Evolutionary conservation across 1,284 basidiomycete genomes (phyloP).

Genomic region (Ceratobasidium papillatum): DNA sequence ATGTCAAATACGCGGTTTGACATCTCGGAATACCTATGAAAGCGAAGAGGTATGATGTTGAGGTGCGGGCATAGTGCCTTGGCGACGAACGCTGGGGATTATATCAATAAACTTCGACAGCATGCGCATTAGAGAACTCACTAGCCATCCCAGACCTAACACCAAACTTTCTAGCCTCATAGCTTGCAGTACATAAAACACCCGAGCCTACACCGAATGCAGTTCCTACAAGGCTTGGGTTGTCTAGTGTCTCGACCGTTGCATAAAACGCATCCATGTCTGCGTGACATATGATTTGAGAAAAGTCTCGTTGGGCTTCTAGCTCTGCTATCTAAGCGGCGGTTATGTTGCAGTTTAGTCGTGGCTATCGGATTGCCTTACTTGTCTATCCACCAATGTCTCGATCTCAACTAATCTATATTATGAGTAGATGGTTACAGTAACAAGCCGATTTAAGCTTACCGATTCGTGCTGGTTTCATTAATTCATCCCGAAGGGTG

Average conservation of each 20-base stretch:
- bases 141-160: conserved; percentile 90
- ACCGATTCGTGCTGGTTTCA: conserved; percentile 68
- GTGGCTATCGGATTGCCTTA: conserved; percentile 49
- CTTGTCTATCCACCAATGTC: conserved; percentile 38
- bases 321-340: conserved; percentile 71
- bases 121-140: conserved; percentile 50
- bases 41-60: conserved; percentile 74
- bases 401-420: conserved; percentile 40
- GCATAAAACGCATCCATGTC: conserved; percentile 86
- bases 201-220: conserved; percentile 84
- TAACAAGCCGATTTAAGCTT: conserved; percentile 49
- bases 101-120: not conserved
- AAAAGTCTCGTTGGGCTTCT: conserved; percentile 80
- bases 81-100: conserved; percentile 80
- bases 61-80: conserved; percentile 93
- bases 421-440: not conserved
- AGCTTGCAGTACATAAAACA: conserved; percentile 87
- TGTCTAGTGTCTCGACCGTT: conserved; percentile 79
- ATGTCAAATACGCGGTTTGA: conserved; percentile 73
- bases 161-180: conserved; percentile 89
- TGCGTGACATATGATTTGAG: conserved; percentile 83
- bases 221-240: conserved; percentile 82
- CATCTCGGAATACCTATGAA: conserved; percentile 74
- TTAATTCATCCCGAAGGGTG: conserved; percentile 67
- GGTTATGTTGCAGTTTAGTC: not conserved